A percentile compares a stretch with the other conserved stretches of the same genome.
Evolutionary conservation across 805 yeast genomes (phyloP).

Genomic region (Clavispora vitiphila): DNA sequence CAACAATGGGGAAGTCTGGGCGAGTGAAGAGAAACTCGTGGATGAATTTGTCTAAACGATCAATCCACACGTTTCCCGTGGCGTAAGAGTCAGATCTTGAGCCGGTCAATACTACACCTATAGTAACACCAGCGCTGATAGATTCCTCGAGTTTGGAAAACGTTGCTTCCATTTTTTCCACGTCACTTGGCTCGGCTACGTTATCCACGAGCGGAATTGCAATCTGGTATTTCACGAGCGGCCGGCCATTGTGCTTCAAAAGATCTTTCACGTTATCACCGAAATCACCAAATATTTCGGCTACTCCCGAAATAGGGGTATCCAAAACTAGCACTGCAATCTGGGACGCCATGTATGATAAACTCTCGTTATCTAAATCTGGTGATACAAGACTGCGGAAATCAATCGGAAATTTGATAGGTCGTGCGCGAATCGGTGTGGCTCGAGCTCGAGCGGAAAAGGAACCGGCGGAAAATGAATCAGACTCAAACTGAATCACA

Average conservation of each 20-base stretch:
- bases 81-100: conserved; percentile 46
- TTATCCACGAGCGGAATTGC: conserved; percentile 17
- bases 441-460: neutral
- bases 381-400: no score
- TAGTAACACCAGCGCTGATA: conserved; percentile 22
- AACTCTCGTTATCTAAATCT: conserved; percentile 1
- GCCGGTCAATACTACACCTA: conserved; percentile 49
- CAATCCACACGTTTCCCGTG: conserved; percentile 37
- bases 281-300: conserved; percentile 44
- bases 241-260: conserved; percentile 17
- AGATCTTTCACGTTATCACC: conserved; percentile 43
- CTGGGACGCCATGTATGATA: conserved; percentile 12
- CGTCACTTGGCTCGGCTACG: conserved; percentile 1
- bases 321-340: conserved; percentile 40
- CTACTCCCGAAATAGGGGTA: conserved; percentile 25
- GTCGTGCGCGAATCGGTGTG: neutral
- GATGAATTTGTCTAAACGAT: conserved; percentile 32
- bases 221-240: conserved; percentile 35
- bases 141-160: conserved; percentile 18
- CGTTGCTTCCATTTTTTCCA: conserved; percentile 9
- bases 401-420: no score
- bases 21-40: conserved; percentile 11
- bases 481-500: neutral
- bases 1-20: conserved; percentile 46
- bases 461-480: no score